Evolutionary conservation across 2,329 filamentous ascomycete genomes (phyloP).

Genomic region (Ophiostoma populinum): DNA sequence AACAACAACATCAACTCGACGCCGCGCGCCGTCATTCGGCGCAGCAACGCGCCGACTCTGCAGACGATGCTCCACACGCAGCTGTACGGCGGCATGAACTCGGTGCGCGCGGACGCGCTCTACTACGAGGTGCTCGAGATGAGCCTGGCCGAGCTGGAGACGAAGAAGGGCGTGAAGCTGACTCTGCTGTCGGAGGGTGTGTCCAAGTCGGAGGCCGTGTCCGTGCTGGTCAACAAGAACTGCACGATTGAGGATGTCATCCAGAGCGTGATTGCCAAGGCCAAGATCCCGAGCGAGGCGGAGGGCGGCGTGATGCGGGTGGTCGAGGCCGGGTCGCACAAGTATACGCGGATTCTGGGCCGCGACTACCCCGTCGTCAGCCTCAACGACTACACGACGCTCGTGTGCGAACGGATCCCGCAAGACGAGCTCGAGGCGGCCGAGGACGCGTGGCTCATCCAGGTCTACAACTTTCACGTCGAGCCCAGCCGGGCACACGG

Average conservation of each 20-base stretch:
- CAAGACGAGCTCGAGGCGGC: slow-evolving; percentile 46
- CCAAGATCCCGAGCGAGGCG: slow-evolving; percentile 56
- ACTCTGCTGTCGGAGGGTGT: slow-evolving; percentile 80
- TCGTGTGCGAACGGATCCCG: slow-evolving; percentile 69
- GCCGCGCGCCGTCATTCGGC: slow-evolving; percentile 62
- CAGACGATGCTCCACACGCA: slow-evolving; percentile 61
- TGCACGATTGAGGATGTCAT: slow-evolving; percentile 67
- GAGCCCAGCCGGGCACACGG: slow-evolving; percentile 74
- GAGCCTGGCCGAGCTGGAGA: slow-evolving; percentile 81
- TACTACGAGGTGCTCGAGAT: slow-evolving; percentile 93
- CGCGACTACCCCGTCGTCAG: slow-evolving; percentile 57
- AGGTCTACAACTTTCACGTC: slow-evolving; percentile 82
- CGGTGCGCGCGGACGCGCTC: slow-evolving; percentile 58
- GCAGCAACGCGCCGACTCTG: slow-evolving; percentile 51
- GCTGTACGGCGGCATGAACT: slow-evolving; percentile 53
- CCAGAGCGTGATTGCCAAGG: slow-evolving; percentile 60
- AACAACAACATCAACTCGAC: slow-evolving; percentile 53
- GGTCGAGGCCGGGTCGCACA: slow-evolving; percentile 68
- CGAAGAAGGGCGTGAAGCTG: slow-evolving; percentile 73
- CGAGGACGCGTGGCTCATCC: slow-evolving; percentile 43
- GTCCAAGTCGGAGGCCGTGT: slow-evolving; percentile 68
- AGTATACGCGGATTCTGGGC: slow-evolving; percentile 63
- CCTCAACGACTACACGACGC: slow-evolving; percentile 68
- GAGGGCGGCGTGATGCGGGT: slow-evolving; percentile 56
- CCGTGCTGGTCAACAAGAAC: slow-evolving; percentile 76